phyloP scores from a whole-genome alignment of 2,329 filamentous ascomycete species.

The Cladosporium sp. region DNA sequence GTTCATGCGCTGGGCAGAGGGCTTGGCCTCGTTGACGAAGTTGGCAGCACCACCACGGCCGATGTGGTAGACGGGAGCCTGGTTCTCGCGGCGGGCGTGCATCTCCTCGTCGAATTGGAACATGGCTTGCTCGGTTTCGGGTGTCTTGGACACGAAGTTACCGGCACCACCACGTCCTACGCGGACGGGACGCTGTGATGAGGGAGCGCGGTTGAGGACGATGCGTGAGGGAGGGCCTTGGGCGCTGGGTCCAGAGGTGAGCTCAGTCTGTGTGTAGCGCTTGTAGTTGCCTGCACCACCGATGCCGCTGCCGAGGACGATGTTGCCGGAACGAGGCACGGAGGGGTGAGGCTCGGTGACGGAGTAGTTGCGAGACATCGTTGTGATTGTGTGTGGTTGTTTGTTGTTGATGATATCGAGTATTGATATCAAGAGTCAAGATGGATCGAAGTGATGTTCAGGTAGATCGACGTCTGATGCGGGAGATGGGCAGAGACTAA shows the following conservation, averaged over 20 bases:
- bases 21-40: constrained; percentile 31
- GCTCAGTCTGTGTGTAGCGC: constrained; percentile 51
- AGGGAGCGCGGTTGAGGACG: constrained; percentile 43
- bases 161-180: constrained; percentile 56
- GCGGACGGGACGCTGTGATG: constrained; percentile 45
- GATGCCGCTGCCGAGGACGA: constrained; percentile 51
- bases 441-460: background rate
- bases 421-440: constrained; percentile 22
- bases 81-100: constrained; percentile 46
- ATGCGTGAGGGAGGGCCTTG: constrained; percentile 47
- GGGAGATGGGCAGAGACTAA: constrained; percentile 6
- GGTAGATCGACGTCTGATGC: background rate
- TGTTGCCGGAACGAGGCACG: constrained; percentile 41
- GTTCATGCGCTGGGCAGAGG: background rate
- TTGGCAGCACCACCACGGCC: constrained; percentile 61
- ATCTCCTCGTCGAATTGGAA: constrained; percentile 68
- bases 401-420: constrained; percentile 11
- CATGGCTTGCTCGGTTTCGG: constrained; percentile 51
- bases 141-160: constrained; percentile 50
- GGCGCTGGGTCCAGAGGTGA: constrained; percentile 45
- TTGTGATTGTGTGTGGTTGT: constrained; percentile 13
- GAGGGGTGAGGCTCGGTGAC: constrained; percentile 61
- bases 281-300: constrained; percentile 58
- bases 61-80: constrained; percentile 60
- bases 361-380: constrained; percentile 43